phyloP scores from a whole-genome alignment of 1,284 basidiomycete species.

The Microstroma glucosiphilum region DNA sequence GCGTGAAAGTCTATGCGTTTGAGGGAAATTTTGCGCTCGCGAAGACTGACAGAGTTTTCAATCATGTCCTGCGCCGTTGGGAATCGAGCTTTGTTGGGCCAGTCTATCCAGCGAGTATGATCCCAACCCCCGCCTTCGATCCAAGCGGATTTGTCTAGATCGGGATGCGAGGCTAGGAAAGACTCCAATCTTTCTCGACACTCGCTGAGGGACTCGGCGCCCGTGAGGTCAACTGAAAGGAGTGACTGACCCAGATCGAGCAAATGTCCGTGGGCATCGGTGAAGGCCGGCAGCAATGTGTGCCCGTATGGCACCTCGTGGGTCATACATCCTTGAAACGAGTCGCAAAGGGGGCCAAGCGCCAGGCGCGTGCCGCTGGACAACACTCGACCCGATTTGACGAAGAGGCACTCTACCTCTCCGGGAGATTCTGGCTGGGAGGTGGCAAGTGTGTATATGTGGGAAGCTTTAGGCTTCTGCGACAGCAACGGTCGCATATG shows the following conservation, averaged over 20 bases:
- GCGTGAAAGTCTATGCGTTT: slow-evolving; percentile 68
- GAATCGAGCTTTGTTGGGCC: not conserved
- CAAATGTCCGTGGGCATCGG: slow-evolving; percentile 45
- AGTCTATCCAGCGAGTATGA: slow-evolving; percentile 59
- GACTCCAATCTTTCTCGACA: slow-evolving; percentile 27
- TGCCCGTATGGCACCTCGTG: slow-evolving; percentile 11
- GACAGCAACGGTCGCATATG: too few species aligned
- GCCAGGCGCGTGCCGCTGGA: not conserved
- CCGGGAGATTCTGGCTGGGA: not conserved
- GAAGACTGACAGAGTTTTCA: slow-evolving; percentile 12
- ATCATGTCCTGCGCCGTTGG: not conserved
- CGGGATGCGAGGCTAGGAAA: slow-evolving; percentile 9
- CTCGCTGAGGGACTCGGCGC: slow-evolving; percentile 24
- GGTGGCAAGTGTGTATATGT: not conserved
- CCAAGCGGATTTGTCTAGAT: slow-evolving; percentile 55
- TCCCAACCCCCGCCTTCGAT: slow-evolving; percentile 87
- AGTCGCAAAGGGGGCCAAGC: not conserved
- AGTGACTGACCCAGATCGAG: slow-evolving; percentile 38
- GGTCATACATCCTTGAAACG: not conserved
- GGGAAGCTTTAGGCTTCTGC: not conserved
- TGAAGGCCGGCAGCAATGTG: slow-evolving; percentile 31
- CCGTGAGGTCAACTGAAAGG: slow-evolving; percentile 32
- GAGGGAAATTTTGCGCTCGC: slow-evolving; percentile 18
- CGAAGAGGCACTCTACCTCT: not conserved
- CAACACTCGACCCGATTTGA: not conserved